Percentiles rank a stretch among this genome's conserved stretches.
phyloP scores from a whole-genome alignment of 176 grass and related monocot genomes.

The Musa itinerans region DNA sequence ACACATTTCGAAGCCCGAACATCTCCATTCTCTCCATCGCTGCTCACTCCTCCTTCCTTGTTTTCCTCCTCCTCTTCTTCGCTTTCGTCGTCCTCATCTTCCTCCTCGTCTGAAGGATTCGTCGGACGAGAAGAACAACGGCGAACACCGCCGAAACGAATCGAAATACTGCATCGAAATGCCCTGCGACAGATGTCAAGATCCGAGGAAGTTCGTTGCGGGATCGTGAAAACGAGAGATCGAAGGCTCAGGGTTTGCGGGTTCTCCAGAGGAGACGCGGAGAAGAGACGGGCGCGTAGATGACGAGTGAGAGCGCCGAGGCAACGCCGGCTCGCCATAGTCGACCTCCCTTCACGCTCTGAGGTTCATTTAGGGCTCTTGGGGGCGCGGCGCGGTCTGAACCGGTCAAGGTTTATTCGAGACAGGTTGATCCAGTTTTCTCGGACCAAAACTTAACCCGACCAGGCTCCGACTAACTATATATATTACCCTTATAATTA shows the following conservation, averaged over 20 bases:
- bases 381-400: neutral
- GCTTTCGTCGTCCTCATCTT: slow-evolving; percentile 1
- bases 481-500: too few relatives aligned
- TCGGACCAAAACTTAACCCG: too few relatives aligned
- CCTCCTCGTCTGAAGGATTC: slow-evolving; percentile 40
- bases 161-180: slow-evolving; percentile 4
- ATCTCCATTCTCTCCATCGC: slow-evolving; percentile 34
- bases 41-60: slow-evolving; percentile 38
- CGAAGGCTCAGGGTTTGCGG: slow-evolving; percentile 9
- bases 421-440: too few relatives aligned
- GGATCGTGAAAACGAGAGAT: slow-evolving; percentile 3
- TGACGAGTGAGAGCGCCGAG: slow-evolving; percentile 39
- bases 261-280: neutral
- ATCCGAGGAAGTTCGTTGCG: neutral
- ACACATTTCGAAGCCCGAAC: slow-evolving; percentile 36
- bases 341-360: neutral
- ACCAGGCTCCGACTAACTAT: too few relatives aligned
- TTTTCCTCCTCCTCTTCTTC: slow-evolving; percentile 24
- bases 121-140: slow-evolving; percentile 41
- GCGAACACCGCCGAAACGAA: slow-evolving; percentile 17
- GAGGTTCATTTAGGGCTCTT: neutral
- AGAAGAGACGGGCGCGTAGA: slow-evolving; percentile 5
- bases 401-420: neutral
- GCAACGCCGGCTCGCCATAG: slow-evolving; percentile 76
- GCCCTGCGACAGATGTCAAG: neutral